A percentile compares a stretch with the other conserved stretches of the same genome.
Conservation (phyloP, 352 stramenopile species). For the Pythium folliculosum region DNA sequence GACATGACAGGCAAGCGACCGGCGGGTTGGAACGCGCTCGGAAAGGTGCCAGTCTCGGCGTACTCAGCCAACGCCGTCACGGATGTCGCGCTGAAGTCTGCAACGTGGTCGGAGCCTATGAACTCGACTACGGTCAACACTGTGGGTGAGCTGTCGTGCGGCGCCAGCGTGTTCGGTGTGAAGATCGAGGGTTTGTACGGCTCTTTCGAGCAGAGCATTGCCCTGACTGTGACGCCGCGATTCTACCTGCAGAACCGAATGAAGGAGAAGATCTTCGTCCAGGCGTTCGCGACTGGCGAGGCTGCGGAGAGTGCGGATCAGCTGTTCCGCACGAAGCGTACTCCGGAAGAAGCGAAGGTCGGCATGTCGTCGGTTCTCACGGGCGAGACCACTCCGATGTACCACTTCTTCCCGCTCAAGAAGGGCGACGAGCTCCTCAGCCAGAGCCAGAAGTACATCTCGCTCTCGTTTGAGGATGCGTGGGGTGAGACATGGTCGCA, state of each 20-base stretch:
- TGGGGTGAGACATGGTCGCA: constrained; percentile 75
- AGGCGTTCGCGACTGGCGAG: constrained; percentile 69
- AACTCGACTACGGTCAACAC: constrained; percentile 89
- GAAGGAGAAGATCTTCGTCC: constrained; percentile 77
- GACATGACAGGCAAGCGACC: constrained; percentile 48
- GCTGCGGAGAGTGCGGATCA: constrained; percentile 64
- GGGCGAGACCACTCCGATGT: constrained; percentile 68
- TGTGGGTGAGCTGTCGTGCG: constrained; percentile 72
- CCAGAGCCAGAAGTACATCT: constrained; percentile 77
- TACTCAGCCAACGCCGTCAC: constrained; percentile 52
- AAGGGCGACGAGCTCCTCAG: constrained; percentile 51
- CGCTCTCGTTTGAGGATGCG: constrained; percentile 73
- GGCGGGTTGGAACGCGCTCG: constrained; percentile 56
- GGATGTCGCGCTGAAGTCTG: constrained; percentile 64
- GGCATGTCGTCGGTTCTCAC: constrained; percentile 52
- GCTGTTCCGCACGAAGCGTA: constrained; percentile 67
- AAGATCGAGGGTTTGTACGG: constrained; percentile 85
- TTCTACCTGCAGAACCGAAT: constrained; percentile 86
- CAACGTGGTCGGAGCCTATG: constrained; percentile 77
- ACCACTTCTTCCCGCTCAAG: constrained; percentile 80
- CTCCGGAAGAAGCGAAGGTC: constrained; percentile 55
- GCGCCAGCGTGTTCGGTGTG: constrained; percentile 72
- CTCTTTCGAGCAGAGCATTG: constrained; percentile 72
- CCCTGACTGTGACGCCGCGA: constrained; percentile 76
- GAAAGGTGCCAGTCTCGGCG: constrained; percentile 51